phyloP scores from a whole-genome alignment of 306 rosid species.

The Malus sylvestris region DNA sequence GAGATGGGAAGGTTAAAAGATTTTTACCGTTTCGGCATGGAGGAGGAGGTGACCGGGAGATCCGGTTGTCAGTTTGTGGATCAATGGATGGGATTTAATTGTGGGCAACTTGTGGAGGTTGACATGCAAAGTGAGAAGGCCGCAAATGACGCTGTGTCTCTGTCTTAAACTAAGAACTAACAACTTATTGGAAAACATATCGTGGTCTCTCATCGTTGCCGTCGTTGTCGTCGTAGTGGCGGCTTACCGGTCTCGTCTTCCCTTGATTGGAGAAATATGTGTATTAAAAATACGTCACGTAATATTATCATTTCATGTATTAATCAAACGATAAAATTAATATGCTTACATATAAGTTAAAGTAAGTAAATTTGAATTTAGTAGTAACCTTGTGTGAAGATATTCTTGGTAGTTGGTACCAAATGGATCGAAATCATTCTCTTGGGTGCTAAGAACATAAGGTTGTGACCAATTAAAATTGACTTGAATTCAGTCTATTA shows the following conservation, averaged over 20 bases:
- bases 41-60: conserved; percentile 10
- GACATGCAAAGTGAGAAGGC: background rate
- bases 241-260: background rate
- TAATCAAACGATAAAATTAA: too few species aligned
- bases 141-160: conserved; percentile 2
- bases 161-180: background rate
- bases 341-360: too few species aligned
- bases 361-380: too few species aligned
- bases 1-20: background rate
- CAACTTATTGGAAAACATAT: background rate
- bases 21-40: background rate
- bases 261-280: too few species aligned
- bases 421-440: too few species aligned
- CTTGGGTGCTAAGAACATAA: too few species aligned
- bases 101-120: background rate
- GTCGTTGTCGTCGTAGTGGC: background rate
- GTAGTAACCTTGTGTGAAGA: too few species aligned
- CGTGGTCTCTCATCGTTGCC: background rate
- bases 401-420: too few species aligned
- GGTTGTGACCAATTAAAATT: too few species aligned
- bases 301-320: too few species aligned
- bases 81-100: conserved; percentile 14
- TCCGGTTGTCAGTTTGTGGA: conserved; percentile 14
- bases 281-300: too few species aligned
- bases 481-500: too few species aligned